Percentiles rank a stretch among this genome's conserved stretches.
These are phyloP conservation scores for Gynochthodes officinalis DNA, from an alignment of 257 asterid species.

Conservation along the genomic window DNA sequence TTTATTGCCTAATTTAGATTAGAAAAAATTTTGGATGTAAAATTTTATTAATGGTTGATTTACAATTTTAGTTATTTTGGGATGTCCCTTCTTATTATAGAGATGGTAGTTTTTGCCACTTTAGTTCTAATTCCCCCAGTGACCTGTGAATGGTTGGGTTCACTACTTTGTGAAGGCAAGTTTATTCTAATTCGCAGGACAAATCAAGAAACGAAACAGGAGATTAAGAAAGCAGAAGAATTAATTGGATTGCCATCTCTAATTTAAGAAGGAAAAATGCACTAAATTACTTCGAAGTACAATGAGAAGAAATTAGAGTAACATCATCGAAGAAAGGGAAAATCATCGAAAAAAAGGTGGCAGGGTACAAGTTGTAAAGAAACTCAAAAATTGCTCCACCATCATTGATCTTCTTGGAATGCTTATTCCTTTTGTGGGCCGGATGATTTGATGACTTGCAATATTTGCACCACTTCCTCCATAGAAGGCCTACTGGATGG, in stretches of 20 bases:
- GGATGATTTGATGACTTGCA: conserved; percentile 85
- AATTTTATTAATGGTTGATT: background rate
- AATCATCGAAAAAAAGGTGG: background rate
- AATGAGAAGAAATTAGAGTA: background rate
- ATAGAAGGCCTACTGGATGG: conserved; percentile 97
- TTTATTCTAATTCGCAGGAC: too few relatives aligned
- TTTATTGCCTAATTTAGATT: background rate
- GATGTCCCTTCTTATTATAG: background rate
- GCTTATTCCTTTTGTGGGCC: conserved; percentile 50
- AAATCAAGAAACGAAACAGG: background rate
- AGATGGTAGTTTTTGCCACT: background rate
- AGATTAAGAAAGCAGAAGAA: background rate
- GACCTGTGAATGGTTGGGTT: too few relatives aligned
- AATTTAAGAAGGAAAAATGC: background rate
- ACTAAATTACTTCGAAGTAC: background rate
- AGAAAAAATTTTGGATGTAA: conserved; percentile 1
- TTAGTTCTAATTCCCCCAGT: too few relatives aligned
- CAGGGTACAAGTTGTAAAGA: background rate
- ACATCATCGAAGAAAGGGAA: background rate
- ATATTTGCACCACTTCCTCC: conserved; percentile 91
- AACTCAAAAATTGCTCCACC: background rate
- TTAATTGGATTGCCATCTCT: background rate
- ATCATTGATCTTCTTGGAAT: conserved; percentile 18
- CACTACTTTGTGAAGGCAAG: too few relatives aligned
- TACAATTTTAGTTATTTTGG: too few relatives aligned